Conservation (phyloP, 768 basidiomycete genomes). For the Podaxis sp. region DNA sequence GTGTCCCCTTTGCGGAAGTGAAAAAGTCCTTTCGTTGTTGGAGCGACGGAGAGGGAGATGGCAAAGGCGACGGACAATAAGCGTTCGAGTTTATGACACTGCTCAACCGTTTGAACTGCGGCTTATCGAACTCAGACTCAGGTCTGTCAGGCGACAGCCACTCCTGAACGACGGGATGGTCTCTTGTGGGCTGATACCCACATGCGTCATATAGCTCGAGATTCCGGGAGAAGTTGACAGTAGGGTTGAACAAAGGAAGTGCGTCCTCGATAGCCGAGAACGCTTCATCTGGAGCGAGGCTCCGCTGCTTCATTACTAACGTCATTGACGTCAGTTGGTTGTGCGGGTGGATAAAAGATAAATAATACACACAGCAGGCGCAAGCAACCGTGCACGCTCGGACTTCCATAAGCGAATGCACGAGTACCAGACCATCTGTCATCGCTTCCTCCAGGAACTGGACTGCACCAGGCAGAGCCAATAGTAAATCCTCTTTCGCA, state of each 20-base stretch:
- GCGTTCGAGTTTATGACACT: background rate
- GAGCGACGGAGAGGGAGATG: background rate
- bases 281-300: slow-evolving; percentile 38
- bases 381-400: slow-evolving; percentile 52
- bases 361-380: slow-evolving; percentile 46
- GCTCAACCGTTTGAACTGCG: background rate
- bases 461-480: slow-evolving; percentile 45
- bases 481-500: slow-evolving; percentile 38
- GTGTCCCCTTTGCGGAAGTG: background rate
- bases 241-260: slow-evolving; percentile 54
- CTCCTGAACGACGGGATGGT: slow-evolving; percentile 37
- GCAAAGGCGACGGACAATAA: background rate
- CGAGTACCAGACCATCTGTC: slow-evolving; percentile 47
- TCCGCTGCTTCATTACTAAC: slow-evolving; percentile 46
- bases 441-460: slow-evolving; percentile 41
- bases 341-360: background rate
- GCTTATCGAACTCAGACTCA: background rate
- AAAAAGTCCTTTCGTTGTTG: background rate
- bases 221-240: slow-evolving; percentile 42
- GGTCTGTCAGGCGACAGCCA: slow-evolving; percentile 28
- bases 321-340: background rate
- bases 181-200: slow-evolving; percentile 33
- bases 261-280: slow-evolving; percentile 43
- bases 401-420: slow-evolving; percentile 53
- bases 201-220: slow-evolving; percentile 47